phyloP scores from a whole-genome alignment of 352 stramenopile species.

The Hyphochytrium catenoides region DNA sequence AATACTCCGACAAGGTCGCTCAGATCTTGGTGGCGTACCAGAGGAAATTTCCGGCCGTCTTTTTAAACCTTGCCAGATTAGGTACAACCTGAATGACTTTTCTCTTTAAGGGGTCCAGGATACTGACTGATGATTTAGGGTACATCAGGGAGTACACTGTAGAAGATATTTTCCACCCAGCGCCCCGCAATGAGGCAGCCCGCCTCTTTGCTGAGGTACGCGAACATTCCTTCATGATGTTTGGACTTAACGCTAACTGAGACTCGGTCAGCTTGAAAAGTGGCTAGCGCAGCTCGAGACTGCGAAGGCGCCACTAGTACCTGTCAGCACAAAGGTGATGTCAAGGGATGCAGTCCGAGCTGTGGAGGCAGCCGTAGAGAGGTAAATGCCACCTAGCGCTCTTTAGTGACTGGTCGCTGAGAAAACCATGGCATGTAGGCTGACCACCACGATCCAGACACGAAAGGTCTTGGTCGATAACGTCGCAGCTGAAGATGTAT shows the following conservation, averaged over 20 bases:
- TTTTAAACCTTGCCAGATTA: conserved; percentile 62
- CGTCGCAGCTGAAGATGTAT: conserved; percentile 24
- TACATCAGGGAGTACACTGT: conserved; percentile 68
- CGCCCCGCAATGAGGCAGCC: conserved; percentile 14
- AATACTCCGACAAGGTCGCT: conserved; percentile 88
- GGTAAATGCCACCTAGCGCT: conserved; percentile 36
- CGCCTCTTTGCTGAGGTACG: conserved; percentile 38
- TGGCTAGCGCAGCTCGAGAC: conserved; percentile 79
- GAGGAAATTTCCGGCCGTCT: conserved; percentile 74
- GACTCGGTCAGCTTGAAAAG: no score
- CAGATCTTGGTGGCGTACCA: conserved; percentile 77
- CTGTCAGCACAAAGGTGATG: conserved; percentile 75
- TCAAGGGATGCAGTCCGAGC: conserved; percentile 67
- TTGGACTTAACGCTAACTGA: no score
- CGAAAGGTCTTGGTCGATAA: conserved; percentile 17
- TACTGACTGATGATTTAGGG: conserved; percentile 45
- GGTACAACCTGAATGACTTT: no score
- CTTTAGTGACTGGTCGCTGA: no score
- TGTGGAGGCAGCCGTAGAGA: conserved; percentile 56
- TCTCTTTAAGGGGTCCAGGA: no score
- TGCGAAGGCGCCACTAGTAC: conserved; percentile 71
- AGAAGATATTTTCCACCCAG: conserved; percentile 52
- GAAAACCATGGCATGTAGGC: no score
- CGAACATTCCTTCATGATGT: no score
- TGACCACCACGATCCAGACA: conserved; percentile 12